A percentile compares a stretch with the other conserved stretches of the same genome.
phyloP scores from a whole-genome alignment of 179 eudicot genomes.

The Beta corolliflora region DNA sequence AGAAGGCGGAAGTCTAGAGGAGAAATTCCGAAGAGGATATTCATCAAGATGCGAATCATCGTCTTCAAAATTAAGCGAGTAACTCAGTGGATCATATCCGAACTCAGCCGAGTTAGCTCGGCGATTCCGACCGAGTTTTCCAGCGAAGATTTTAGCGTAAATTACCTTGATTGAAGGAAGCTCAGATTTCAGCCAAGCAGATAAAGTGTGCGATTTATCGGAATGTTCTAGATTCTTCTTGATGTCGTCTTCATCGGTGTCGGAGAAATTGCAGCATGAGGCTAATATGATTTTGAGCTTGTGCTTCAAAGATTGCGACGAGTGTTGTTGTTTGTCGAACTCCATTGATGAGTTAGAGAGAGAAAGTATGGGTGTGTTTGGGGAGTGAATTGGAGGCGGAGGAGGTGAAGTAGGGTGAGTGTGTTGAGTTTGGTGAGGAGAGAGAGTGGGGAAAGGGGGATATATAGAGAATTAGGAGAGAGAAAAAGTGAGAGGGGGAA shows the following conservation, averaged over 20 bases:
- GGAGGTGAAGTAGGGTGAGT: neutral
- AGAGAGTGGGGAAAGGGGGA: neutral
- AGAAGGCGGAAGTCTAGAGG: slow-evolving; percentile 36
- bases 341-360: slow-evolving; percentile 7
- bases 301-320: neutral
- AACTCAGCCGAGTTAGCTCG: slow-evolving; percentile 32
- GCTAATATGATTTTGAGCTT: neutral
- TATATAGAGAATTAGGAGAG: neutral
- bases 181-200: slow-evolving; percentile 35
- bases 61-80: slow-evolving; percentile 48
- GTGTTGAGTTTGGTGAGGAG: neutral
- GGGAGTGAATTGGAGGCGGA: no score
- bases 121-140: slow-evolving; percentile 22
- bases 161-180: slow-evolving; percentile 30
- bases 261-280: slow-evolving; percentile 12
- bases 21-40: slow-evolving; percentile 35
- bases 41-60: slow-evolving; percentile 36
- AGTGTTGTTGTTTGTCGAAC: slow-evolving; percentile 8
- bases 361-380: neutral
- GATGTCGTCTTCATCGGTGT: neutral
- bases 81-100: slow-evolving; percentile 43
- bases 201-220: neutral
- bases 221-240: slow-evolving; percentile 20
- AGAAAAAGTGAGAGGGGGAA: neutral
- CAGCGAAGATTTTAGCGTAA: slow-evolving; percentile 27